phyloP scores from a whole-genome alignment of 2,329 filamentous ascomycete genomes.

The Keithomyces neogunnii region DNA sequence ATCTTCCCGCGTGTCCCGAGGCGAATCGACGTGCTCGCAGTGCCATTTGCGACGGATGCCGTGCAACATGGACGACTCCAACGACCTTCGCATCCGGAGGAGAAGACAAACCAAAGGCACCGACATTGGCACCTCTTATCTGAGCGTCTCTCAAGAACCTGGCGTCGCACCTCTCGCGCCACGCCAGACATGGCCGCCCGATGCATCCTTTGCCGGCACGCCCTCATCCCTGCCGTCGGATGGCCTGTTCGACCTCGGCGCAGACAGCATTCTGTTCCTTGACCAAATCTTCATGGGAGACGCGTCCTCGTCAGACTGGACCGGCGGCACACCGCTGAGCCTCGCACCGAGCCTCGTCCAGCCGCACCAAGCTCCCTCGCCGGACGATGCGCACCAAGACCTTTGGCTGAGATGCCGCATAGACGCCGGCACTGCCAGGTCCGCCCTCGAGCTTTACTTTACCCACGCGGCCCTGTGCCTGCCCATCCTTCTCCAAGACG shows the following conservation, averaged over 20 bases:
- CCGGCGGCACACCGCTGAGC: background rate
- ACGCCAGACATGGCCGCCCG: background rate
- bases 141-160: too few species aligned
- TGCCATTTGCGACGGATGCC: constrained; percentile 12
- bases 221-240: constrained; percentile 3
- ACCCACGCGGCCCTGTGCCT: constrained; percentile 12
- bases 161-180: background rate
- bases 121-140: too few species aligned
- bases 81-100: constrained; percentile 12
- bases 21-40: constrained; percentile 13
- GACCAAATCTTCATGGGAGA: constrained; percentile 15
- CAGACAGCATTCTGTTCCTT: constrained; percentile 16
- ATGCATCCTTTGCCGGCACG: background rate
- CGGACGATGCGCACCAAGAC: background rate
- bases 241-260: constrained; percentile 11
- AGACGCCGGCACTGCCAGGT: constrained; percentile 4
- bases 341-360: background rate
- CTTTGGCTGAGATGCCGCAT: background rate
- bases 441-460: constrained; percentile 16
- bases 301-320: constrained; percentile 7
- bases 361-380: background rate
- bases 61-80: constrained; percentile 12
- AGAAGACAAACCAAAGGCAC: background rate
- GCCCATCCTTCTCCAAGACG: constrained; percentile 15
- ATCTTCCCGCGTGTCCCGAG: constrained; percentile 9